Conservation (phyloP, 352 stramenopile genomes). For the Phytophthora syringae region DNA sequence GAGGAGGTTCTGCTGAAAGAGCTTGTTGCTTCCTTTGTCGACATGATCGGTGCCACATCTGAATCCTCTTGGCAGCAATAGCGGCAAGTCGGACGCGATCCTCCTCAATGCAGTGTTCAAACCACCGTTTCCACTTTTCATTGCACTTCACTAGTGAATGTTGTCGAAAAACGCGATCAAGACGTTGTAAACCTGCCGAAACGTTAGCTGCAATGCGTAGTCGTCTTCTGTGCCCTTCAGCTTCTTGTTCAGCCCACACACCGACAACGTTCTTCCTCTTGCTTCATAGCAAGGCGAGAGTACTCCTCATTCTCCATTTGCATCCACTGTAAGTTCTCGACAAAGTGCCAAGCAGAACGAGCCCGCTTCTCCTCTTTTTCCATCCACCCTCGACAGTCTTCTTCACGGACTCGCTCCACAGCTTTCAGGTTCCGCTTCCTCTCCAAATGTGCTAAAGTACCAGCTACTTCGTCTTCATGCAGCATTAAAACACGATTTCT, state of each 20-base stretch:
- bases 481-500: constrained; percentile 42
- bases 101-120: constrained; percentile 1
- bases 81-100: constrained; percentile 5
- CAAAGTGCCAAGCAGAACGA: constrained; percentile 19
- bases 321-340: constrained; percentile 1
- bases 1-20: not conserved
- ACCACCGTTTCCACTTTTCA: constrained; percentile 20
- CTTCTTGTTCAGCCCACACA: constrained; percentile 7
- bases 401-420: constrained; percentile 14
- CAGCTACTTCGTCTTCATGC: constrained; percentile 37
- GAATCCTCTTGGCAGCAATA: constrained; percentile 28
- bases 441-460: not conserved
- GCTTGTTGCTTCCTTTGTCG: constrained; percentile 6
- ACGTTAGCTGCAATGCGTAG: not conserved
- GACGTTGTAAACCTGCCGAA: constrained; percentile 9
- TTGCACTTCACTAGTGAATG: constrained; percentile 5
- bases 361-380: constrained; percentile 13
- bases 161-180: constrained; percentile 11
- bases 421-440: not conserved
- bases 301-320: constrained; percentile 19
- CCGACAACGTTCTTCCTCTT: constrained; percentile 27
- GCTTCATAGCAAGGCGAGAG: constrained; percentile 14
- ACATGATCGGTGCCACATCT: constrained; percentile 31
- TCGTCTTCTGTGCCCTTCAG: not conserved
- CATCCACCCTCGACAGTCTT: constrained; percentile 23